These are phyloP conservation scores for Fusarium globosum DNA, from an alignment of 2,329 filamentous ascomycete species.

Conservation along the genomic window DNA sequence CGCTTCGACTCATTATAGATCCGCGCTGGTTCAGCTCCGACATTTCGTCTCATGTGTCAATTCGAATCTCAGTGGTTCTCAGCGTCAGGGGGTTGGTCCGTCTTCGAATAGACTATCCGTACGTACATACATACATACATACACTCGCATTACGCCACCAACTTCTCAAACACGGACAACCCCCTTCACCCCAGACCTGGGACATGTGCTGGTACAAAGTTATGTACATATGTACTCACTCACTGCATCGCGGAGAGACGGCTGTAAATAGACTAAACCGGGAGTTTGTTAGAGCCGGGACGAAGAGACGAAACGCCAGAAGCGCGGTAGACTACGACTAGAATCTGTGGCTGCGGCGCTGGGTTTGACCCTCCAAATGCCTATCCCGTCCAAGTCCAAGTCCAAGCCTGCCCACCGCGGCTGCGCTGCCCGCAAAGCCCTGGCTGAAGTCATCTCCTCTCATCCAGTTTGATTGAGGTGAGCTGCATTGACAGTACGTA, in stretches of 20 bases:
- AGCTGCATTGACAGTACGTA: constrained; percentile 15
- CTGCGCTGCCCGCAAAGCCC: constrained; percentile 24
- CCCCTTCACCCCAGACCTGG: constrained; percentile 16
- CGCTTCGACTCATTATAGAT: constrained; percentile 43
- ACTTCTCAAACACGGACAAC: constrained; percentile 35
- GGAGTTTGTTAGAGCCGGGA: constrained; percentile 27
- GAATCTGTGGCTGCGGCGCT: constrained; percentile 22
- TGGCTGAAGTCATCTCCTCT: constrained; percentile 6
- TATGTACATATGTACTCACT: not conserved
- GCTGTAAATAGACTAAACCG: constrained; percentile 37
- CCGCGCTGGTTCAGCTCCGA: constrained; percentile 36
- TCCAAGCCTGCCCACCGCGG: constrained; percentile 10
- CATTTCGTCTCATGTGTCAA: constrained; percentile 43
- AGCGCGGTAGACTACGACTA: constrained; percentile 35
- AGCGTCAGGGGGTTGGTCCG: constrained; percentile 23
- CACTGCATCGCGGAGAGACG: constrained; percentile 19
- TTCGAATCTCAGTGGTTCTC: constrained; percentile 27
- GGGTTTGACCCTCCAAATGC: constrained; percentile 22
- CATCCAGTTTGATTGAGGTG: constrained; percentile 8
- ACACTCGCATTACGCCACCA: constrained; percentile 26
- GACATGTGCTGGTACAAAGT: not conserved
- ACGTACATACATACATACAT: not conserved
- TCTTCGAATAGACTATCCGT: constrained; percentile 6
- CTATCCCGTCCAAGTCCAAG: constrained; percentile 4
- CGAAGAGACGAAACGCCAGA: constrained; percentile 39